These are phyloP conservation scores for Scleroderma citrinum DNA, from an alignment of 768 basidiomycete genomes.

Conservation along the genomic window DNA sequence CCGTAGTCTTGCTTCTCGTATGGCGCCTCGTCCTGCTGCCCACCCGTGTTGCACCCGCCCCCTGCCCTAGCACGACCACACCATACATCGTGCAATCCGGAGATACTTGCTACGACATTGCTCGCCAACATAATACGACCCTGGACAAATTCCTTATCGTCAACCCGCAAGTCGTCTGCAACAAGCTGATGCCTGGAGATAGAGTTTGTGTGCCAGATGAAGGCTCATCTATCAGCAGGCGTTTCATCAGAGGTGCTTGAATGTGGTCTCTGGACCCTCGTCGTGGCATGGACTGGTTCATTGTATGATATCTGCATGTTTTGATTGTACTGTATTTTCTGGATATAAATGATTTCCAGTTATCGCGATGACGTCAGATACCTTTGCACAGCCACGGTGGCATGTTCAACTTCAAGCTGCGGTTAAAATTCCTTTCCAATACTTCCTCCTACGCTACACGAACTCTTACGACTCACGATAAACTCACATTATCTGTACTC, in stretches of 20 bases:
- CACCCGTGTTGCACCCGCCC: conserved; percentile 20
- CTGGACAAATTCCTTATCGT: conserved; percentile 46
- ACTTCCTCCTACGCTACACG: conserved; percentile 17
- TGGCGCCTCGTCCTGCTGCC: conserved; percentile 51
- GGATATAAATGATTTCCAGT: too few relatives aligned
- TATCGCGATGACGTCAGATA: conserved; percentile 16
- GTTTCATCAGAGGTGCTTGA: conserved; percentile 14
- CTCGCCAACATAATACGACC: conserved; percentile 40
- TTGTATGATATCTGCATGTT: conserved; percentile 4
- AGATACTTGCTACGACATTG: conserved; percentile 63
- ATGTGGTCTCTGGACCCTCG: neutral
- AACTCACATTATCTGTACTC: conserved; percentile 3
- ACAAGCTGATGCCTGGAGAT: conserved; percentile 52
- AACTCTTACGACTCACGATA: conserved; percentile 13
- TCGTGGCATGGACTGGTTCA: conserved; percentile 6
- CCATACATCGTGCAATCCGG: conserved; percentile 49
- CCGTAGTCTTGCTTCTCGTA: conserved; percentile 54
- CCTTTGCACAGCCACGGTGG: conserved; percentile 15
- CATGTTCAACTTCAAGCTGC: conserved; percentile 17
- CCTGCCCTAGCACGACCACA: conserved; percentile 31
- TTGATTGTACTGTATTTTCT: neutral
- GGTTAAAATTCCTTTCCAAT: conserved; percentile 10
- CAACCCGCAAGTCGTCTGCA: conserved; percentile 51
- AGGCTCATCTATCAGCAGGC: conserved; percentile 27
- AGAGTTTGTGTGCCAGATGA: conserved; percentile 52